Base-by-base conservation (phyloP, 768 basidiomycete genomes). In the Leccinum pellstonianum region DNA sequence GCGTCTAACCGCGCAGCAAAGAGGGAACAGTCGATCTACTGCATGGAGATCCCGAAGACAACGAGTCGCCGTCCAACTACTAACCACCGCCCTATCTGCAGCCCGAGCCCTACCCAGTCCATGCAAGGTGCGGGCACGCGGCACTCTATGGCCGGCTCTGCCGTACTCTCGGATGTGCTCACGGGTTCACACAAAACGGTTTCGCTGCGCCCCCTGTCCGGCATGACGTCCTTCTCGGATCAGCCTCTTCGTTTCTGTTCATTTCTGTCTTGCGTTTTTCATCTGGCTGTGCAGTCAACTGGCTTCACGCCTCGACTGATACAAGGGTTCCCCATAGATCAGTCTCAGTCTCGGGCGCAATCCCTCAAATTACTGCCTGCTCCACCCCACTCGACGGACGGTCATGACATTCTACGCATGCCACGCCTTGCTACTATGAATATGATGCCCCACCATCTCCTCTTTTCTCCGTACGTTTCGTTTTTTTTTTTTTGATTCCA, bases 1-100 rank as follows among this genome's bases (percentile, higher is more conserved):
- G 31, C 31, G 10, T 31, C 4, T 37, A 68, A 80, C 74, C 72
- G 5, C 70, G 11, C 69, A 73, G 48, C 68, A 87, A 85, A 62
- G 82, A 86, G 64, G 81, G 82, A 3, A 84, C 86, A 0, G 80
- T 88, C 38, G 83, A 91, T 69, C 81, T 92, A 17, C 77, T 91
- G 25, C 78, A 84, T 1, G 76, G 74, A 19, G 73, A 79, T 50
- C 83, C 84, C 8, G 86, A 83, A 25, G 83, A 84, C 48, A 81
- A 77, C 35, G 76, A 77, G 12, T 72, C 74, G 2, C 62, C 68
- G 55, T 64, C 69, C 62, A 62, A 75, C 27, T 79, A 83, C 84
- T 1, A 86, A 83, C 29, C 83, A 84, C 49, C 81, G 27, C 8
- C 27, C 59, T 89, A 84, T 71, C 87, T 90, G 68, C 81, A 80